Conservation (phyloP, 208 protist species). For the Leptomonas pyrrhocoris region DNA sequence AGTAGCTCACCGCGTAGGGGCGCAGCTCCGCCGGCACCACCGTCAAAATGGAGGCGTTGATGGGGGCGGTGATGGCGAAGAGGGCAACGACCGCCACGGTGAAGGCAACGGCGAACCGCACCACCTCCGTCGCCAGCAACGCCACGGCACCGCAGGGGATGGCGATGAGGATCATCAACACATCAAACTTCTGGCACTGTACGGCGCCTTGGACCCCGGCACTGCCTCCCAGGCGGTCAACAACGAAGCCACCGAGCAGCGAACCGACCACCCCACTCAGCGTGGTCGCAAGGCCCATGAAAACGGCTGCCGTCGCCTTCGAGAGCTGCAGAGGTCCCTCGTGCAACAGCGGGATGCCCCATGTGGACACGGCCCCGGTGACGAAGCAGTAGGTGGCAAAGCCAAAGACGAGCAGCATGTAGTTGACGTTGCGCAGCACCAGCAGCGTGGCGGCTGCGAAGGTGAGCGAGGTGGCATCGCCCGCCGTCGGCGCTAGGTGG, state of each 20-base stretch:
- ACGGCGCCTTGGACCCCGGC: conserved; percentile 38
- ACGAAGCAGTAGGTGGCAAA: conserved; percentile 89
- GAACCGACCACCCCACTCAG: conserved; percentile 74
- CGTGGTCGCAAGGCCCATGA: conserved; percentile 68
- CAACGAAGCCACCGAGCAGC: conserved; percentile 52
- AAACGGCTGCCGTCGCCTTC: conserved; percentile 39
- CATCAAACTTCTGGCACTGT: conserved; percentile 64
- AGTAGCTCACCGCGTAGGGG: conserved; percentile 86
- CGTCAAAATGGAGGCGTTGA: conserved; percentile 77
- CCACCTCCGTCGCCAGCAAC: conserved; percentile 34
- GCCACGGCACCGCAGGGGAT: conserved; percentile 55
- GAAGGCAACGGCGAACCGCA: conserved; percentile 47
- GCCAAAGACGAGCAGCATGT: conserved; percentile 70
- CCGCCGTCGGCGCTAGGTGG: not conserved
- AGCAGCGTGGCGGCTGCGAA: conserved; percentile 15
- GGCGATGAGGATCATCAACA: conserved; percentile 48
- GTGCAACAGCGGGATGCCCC: conserved; percentile 79
- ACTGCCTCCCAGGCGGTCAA: conserved; percentile 79
- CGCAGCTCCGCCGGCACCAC: conserved; percentile 66
- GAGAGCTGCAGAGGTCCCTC: conserved; percentile 63
- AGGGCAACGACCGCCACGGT: conserved; percentile 54
- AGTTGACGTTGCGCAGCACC: conserved; percentile 64
- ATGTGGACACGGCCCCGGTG: conserved; percentile 78
- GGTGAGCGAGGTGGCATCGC: conserved; percentile 3
- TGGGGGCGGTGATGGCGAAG: conserved; percentile 80